Evolutionary conservation across 2,329 filamentous ascomycete genomes (phyloP).

Genomic region (Aquanectria penicillioides): DNA sequence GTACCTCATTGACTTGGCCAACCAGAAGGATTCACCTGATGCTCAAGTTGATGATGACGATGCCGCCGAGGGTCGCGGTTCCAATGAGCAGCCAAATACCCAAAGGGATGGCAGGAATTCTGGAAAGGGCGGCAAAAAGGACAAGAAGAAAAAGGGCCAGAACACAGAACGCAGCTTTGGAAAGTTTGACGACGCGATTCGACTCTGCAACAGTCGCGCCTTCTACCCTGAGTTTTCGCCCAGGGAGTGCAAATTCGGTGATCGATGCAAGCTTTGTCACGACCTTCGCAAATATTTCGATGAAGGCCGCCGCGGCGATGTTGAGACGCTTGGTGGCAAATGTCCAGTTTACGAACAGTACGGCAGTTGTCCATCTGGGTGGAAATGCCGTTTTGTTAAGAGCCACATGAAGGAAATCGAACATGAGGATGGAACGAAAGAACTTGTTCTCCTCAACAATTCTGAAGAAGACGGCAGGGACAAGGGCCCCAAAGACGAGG

Average conservation of each 20-base stretch:
- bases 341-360: conserved; percentile 84
- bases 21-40: conserved; percentile 35
- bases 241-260: conserved; percentile 78
- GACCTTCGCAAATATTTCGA: conserved; percentile 86
- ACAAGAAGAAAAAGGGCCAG: conserved; percentile 67
- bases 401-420: conserved; percentile 88
- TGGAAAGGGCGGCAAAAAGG: conserved; percentile 49
- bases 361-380: conserved; percentile 84
- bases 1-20: conserved; percentile 53
- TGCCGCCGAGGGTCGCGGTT: conserved; percentile 57
- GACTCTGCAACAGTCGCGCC: conserved; percentile 79
- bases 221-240: conserved; percentile 85
- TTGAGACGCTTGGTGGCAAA: conserved; percentile 77
- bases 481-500: conserved; percentile 47
- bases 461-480: conserved; percentile 39
- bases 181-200: conserved; percentile 78
- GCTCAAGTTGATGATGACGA: conserved; percentile 55
- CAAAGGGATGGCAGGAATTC: conserved; percentile 68
- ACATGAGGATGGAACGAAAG: conserved; percentile 81
- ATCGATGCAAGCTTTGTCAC: conserved; percentile 84
- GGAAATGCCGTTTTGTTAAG: conserved; percentile 91
- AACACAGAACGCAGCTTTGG: conserved; percentile 88
- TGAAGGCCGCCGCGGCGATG: conserved; percentile 82
- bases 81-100: conserved; percentile 47
- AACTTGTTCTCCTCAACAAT: conserved; percentile 73